These are phyloP conservation scores for Cryphonectria naterciae DNA, from an alignment of 2,329 filamentous ascomycete species.

Conservation along the genomic window DNA sequence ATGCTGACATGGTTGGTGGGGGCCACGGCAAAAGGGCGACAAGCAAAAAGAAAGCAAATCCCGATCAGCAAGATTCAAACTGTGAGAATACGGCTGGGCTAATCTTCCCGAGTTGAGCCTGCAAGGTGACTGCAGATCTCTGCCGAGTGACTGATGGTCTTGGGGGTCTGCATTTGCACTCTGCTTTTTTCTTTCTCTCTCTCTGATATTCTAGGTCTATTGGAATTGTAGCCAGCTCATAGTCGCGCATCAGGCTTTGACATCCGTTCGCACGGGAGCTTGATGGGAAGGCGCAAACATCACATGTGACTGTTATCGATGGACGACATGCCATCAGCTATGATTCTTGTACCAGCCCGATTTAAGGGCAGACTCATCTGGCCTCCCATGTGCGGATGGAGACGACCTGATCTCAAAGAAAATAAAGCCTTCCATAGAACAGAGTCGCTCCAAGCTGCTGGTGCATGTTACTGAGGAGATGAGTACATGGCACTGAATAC, in stretches of 20 bases:
- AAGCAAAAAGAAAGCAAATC: neutral
- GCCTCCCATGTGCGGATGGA: neutral
- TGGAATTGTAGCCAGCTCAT: neutral
- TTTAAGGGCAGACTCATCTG: neutral
- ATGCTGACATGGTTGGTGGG: constrained; percentile 3
- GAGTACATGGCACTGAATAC: neutral
- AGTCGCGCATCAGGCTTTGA: neutral
- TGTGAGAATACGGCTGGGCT: neutral
- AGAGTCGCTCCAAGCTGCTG: neutral
- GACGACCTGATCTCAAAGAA: neutral
- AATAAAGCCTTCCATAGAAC: neutral
- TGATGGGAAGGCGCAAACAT: neutral
- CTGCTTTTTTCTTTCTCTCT: neutral
- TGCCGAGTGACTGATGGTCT: neutral
- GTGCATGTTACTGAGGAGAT: neutral
- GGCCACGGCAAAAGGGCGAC: neutral
- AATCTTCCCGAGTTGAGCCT: neutral
- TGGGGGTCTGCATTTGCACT: neutral
- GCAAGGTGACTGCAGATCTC: neutral
- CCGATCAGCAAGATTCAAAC: neutral
- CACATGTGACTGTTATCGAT: neutral
- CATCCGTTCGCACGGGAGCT: neutral
- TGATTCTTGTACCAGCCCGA: neutral
- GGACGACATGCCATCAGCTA: neutral
- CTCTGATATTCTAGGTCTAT: neutral